Evolutionary conservation across 495 filamentous ascomycete species (phyloP), one percentile per base, ranked within the genome.

Genomic region (Baudoinia panamericana): DNA sequence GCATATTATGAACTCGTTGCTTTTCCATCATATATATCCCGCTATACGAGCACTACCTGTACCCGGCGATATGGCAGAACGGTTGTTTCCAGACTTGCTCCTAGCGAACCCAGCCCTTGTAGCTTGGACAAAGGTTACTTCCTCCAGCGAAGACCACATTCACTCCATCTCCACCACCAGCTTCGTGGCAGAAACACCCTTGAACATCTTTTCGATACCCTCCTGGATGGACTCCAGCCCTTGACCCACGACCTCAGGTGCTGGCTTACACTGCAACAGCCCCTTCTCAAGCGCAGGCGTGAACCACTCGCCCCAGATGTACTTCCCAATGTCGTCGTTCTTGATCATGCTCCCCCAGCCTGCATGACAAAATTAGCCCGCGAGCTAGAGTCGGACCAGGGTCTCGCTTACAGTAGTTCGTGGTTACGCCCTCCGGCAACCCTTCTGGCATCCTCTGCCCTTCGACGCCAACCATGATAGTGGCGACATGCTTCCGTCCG

Each of bases 251-350:
- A 50, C 27, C 8, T 23, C 23, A n/a, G 46, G 46, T 31, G 31
- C 25, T 3, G 46, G 46, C 23, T 38, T 38, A 17, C 42, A 40
- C 25, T 27, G 38, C 16, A 46, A 8, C 2, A 19, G 10, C 1
- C 46, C 46, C 9, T 45, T 45, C 34, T 17, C 24, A 3, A 50
- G 30, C 9, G 46, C 46, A 18, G 9, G 17, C 19, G 41, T 30
- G 8, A 50, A 11, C 24, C 31, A 50, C 20, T 68, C 56, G 40
- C 41, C 48, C 49, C 53, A 70, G 26, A 66, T 52, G 0, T 64
- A 31, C 2, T 31, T 25, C 30, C 44, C 44, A 24, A 48, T 45
- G 11, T 43, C 48, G 19, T 49, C 39, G n/a, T 39, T 8, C 22
- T 25, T 41, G 22, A 52, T 21, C 11, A n/a, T 6, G 2, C 12